These are phyloP conservation scores for Penicillium canariense DNA, from an alignment of 495 filamentous ascomycete genomes.

Conservation along the genomic window DNA sequence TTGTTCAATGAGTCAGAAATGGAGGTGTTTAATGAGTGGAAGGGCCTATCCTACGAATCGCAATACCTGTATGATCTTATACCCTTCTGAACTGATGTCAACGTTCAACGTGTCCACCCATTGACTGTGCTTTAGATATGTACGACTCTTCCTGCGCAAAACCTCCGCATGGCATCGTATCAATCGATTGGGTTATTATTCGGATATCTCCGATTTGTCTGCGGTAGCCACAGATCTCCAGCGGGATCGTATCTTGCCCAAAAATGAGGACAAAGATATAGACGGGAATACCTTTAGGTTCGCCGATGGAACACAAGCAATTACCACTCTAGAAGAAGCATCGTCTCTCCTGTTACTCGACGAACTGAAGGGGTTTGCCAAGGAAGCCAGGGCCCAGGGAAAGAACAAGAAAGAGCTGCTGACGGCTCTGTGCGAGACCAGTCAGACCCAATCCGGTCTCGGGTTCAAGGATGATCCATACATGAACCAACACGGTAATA, in stretches of 20 bases:
- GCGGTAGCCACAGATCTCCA: constrained; percentile 60
- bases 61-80: constrained; percentile 74
- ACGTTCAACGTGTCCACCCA: constrained; percentile 1
- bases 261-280: constrained; percentile 43
- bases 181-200: constrained; percentile 69
- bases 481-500: constrained; percentile 44
- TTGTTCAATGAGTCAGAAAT: constrained; percentile 81
- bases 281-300: constrained; percentile 58
- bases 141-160: constrained; percentile 91
- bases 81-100: background rate
- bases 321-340: constrained; percentile 81
- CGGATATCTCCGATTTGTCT: constrained; percentile 74
- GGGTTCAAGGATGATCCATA: constrained; percentile 57
- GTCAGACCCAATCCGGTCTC: constrained; percentile 69
- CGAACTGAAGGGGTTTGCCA: constrained; percentile 81
- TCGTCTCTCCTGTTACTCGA: constrained; percentile 77
- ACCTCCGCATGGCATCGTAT: constrained; percentile 92
- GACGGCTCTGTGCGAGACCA: constrained; percentile 65
- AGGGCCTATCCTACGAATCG: constrained; percentile 71
- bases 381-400: constrained; percentile 81
- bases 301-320: constrained; percentile 72
- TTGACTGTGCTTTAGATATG: constrained; percentile 57
- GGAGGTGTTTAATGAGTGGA: constrained; percentile 76
- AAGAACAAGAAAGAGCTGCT: constrained; percentile 86
- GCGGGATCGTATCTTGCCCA: constrained; percentile 36